A percentile compares a stretch with the other conserved stretches of the same genome.
phyloP scores from a whole-genome alignment of 371 early-diverging fungal species.

The Sporodiniella umbellata region DNA sequence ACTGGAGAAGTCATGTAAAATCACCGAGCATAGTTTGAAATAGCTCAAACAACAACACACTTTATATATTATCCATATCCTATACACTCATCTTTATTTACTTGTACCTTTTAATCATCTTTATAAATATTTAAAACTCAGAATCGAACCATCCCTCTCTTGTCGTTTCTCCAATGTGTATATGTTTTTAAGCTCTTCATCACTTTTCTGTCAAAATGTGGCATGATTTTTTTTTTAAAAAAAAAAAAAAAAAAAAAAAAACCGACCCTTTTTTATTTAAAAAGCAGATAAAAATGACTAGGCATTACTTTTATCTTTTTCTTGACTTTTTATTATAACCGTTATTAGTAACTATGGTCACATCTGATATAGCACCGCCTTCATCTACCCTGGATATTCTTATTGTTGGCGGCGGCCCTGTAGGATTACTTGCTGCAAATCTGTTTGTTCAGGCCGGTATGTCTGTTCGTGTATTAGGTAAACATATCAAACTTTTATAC shows the following conservation, averaged over 20 bases:
- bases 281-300: conserved; percentile 3
- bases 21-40: conserved; percentile 10
- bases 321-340: conserved; percentile 6
- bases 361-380: conserved; percentile 17
- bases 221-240: conserved; percentile 9
- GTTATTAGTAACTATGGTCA: conserved; percentile 6
- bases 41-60: background rate
- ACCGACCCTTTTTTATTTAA: background rate
- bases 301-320: conserved; percentile 1
- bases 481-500: background rate
- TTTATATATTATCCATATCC: background rate
- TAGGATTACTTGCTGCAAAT: conserved; percentile 40
- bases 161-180: no score
- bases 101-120: background rate
- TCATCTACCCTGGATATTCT: conserved; percentile 32
- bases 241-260: background rate
- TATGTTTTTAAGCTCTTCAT: no score
- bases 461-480: conserved; percentile 38
- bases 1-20: conserved; percentile 10
- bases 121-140: background rate
- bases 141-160: conserved; percentile 2
- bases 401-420: conserved; percentile 48
- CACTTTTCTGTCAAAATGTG: no score
- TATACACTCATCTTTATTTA: background rate
- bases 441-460: conserved; percentile 36